Percentiles rank a stretch among this genome's conserved stretches.
phyloP scores from a whole-genome alignment of 2,329 filamentous ascomycete species.

The Celoporthe dispersa region DNA sequence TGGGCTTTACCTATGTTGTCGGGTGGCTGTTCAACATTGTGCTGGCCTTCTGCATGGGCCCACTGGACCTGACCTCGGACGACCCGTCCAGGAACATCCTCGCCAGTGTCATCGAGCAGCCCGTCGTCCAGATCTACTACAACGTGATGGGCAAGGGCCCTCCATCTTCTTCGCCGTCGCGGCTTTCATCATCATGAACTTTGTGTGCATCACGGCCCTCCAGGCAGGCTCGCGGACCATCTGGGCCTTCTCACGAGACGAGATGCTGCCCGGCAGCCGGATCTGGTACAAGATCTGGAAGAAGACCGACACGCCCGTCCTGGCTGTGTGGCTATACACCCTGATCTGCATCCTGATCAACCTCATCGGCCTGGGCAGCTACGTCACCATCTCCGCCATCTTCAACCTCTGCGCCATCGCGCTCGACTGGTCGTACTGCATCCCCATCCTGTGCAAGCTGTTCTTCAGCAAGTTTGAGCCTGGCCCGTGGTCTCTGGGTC shows the following conservation, averaged over 20 bases:
- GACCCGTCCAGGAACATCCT: constrained; percentile 50
- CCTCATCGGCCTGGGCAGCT: constrained; percentile 60
- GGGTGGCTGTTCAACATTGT: constrained; percentile 64
- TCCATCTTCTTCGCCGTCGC: constrained; percentile 60
- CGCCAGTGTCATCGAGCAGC: constrained; percentile 51
- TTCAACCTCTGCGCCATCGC: constrained; percentile 61
- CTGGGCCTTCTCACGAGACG: constrained; percentile 60
- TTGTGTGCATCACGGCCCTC: constrained; percentile 61
- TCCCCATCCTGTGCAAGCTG: constrained; percentile 60
- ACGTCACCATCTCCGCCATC: constrained; percentile 55
- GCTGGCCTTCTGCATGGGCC: constrained; percentile 60
- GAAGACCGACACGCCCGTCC: constrained; percentile 54
- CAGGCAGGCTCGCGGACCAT: constrained; percentile 57
- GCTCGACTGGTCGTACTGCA: constrained; percentile 60
- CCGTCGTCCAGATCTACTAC: constrained; percentile 61
- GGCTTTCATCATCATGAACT: constrained; percentile 62
- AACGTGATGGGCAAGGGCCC: constrained; percentile 57
- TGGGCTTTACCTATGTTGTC: constrained; percentile 58
- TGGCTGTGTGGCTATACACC: constrained; percentile 60
- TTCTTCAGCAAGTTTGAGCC: constrained; percentile 51
- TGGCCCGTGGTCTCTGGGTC: constrained; percentile 57
- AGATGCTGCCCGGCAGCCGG: constrained; percentile 50
- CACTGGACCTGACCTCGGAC: constrained; percentile 25
- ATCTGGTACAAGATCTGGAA: constrained; percentile 55
- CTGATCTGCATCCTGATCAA: constrained; percentile 61